Evolutionary conservation across 164 flowering plant genomes (phyloP).

Genomic region (Cinnamomum micranthum): DNA sequence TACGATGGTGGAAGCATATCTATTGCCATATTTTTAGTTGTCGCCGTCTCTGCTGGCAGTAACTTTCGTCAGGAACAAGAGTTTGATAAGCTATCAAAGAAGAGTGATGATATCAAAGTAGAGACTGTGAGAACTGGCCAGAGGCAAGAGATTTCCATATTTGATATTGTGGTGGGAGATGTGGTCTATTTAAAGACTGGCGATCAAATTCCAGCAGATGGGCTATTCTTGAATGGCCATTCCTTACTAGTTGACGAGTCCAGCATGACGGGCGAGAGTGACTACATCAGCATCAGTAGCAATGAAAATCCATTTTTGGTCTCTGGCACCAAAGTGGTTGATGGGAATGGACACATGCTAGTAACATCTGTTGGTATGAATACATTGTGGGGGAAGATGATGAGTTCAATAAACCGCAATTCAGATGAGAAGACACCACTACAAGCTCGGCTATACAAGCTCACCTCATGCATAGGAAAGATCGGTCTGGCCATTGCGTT

Average conservation of each 20-base stretch:
- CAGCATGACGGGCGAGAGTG: constrained; percentile 44
- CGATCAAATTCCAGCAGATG: constrained; percentile 56
- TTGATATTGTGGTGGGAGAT: constrained; percentile 47
- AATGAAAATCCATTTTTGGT: constrained; percentile 27
- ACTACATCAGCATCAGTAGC: constrained; percentile 24
- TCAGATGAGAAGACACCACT: constrained; percentile 50
- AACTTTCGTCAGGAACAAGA: constrained; percentile 35
- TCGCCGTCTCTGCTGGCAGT: constrained; percentile 33
- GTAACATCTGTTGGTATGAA: constrained; percentile 45
- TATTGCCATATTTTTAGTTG: constrained; percentile 38
- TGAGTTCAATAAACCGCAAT: constrained; percentile 46
- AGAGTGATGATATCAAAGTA: constrained; percentile 27
- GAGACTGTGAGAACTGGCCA: constrained; percentile 39
- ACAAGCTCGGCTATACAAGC: constrained; percentile 49
- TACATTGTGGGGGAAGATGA: constrained; percentile 47
- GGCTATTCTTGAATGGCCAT: constrained; percentile 40
- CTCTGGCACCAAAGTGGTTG: constrained; percentile 38
- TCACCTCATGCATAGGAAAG: constrained; percentile 50
- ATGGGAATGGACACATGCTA: constrained; percentile 49
- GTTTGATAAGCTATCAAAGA: constrained; percentile 28
- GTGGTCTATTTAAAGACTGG: constrained; percentile 38
- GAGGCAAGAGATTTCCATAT: constrained; percentile 26
- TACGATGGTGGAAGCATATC: constrained; percentile 49
- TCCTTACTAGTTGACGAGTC: constrained; percentile 45
- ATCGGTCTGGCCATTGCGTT: constrained; percentile 49